phyloP scores from a whole-genome alignment of 139 green algal genomes.

The Coccomyxa sp. region DNA sequence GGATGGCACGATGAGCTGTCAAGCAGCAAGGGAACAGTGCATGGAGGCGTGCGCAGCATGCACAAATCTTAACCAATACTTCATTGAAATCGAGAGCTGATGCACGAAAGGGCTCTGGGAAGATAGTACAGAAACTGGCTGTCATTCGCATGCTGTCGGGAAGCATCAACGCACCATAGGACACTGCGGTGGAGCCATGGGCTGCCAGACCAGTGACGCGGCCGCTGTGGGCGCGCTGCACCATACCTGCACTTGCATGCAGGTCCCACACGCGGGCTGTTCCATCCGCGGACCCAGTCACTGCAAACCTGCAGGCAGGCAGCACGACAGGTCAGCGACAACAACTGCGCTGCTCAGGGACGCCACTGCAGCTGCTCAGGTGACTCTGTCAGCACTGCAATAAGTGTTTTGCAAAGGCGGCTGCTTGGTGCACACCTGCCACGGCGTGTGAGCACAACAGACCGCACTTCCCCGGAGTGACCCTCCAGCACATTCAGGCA shows the following conservation, averaged over 20 bases:
- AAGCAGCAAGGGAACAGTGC: no score
- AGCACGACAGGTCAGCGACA: neutral
- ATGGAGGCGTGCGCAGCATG: no score
- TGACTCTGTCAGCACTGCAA: neutral
- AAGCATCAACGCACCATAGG: constrained; percentile 4
- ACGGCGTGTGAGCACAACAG: constrained; percentile 48
- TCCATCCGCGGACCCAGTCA: constrained; percentile 39
- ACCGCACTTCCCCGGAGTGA: constrained; percentile 49
- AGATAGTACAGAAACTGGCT: no score
- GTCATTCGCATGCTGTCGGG: neutral
- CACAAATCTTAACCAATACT: no score
- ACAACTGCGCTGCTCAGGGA: no score
- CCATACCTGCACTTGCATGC: constrained; percentile 1
- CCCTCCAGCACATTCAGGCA: constrained; percentile 58
- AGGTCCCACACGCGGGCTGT: constrained; percentile 51
- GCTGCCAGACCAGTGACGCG: constrained; percentile 21
- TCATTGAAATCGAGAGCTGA: no score
- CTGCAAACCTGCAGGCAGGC: constrained; percentile 33
- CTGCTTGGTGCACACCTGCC: constrained; percentile 16
- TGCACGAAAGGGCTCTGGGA: no score
- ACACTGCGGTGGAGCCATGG: constrained; percentile 4
- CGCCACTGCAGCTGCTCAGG: no score
- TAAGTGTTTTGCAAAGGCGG: neutral
- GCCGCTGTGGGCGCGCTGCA: constrained; percentile 22
- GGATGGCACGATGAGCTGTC: no score